Conservation (phyloP, 2,329 filamentous ascomycete species). For the Pseudofabraea citricarpa region DNA sequence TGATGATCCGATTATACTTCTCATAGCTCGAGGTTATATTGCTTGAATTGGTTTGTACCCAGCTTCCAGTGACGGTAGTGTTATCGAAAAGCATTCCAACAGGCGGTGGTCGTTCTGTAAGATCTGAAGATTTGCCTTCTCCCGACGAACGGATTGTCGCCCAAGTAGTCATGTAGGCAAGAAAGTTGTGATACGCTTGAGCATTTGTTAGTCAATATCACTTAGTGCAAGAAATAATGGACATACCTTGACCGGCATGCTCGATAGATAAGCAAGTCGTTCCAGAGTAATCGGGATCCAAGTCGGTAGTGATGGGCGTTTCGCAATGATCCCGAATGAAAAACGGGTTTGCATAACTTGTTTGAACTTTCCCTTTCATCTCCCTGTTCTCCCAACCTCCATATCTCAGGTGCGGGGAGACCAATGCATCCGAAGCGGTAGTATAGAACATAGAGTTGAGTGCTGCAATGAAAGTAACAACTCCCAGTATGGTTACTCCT, state of each 20-base stretch:
- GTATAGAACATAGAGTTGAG: slow-evolving; percentile 69
- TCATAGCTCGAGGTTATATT: slow-evolving; percentile 48
- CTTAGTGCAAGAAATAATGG: not conserved
- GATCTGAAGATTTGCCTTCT: slow-evolving; percentile 34
- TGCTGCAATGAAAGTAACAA: slow-evolving; percentile 59
- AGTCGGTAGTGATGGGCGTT: slow-evolving; percentile 46
- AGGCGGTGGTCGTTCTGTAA: slow-evolving; percentile 50
- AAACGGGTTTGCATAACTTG: slow-evolving; percentile 57
- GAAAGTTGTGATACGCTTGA: slow-evolving; percentile 61
- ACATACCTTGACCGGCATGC: slow-evolving; percentile 57
- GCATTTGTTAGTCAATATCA: not conserved
- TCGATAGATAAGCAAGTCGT: slow-evolving; percentile 64
- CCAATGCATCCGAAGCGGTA: slow-evolving; percentile 69
- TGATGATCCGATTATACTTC: slow-evolving; percentile 53
- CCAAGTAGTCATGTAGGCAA: slow-evolving; percentile 57
- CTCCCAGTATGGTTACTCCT: slow-evolving; percentile 57
- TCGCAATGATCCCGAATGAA: slow-evolving; percentile 55
- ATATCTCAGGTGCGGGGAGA: slow-evolving; percentile 65
- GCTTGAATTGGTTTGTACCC: slow-evolving; percentile 55
- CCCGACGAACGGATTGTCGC: slow-evolving; percentile 37
- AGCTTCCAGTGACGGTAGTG: slow-evolving; percentile 63
- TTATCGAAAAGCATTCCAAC: slow-evolving; percentile 66
- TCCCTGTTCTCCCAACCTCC: slow-evolving; percentile 43
- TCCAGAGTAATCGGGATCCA: slow-evolving; percentile 36
- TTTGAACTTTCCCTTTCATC: slow-evolving; percentile 51